Conservation (phyloP, 306 rosid species). For the Cucurbita pepo region DNA sequence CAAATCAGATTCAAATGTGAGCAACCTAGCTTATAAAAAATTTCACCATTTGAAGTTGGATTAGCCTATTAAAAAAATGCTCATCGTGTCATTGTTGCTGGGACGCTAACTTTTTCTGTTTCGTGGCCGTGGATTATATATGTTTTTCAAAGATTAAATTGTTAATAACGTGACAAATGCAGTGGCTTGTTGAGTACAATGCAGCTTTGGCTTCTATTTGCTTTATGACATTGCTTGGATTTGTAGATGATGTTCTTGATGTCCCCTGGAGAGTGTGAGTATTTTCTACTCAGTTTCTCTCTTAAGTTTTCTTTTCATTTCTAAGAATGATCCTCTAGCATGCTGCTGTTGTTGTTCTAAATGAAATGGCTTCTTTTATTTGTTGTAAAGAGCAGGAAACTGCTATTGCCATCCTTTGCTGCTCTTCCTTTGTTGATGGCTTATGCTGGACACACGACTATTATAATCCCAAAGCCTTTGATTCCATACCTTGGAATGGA, state of each 20-base stretch:
- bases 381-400: slow-evolving; percentile 59
- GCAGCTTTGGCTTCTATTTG: slow-evolving; percentile 84
- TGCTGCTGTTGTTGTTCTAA: not conserved
- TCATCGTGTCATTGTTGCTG: not conserved
- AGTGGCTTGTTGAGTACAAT: slow-evolving; percentile 99
- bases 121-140: not conserved
- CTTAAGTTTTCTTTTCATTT: not conserved
- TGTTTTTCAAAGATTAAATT: slow-evolving; percentile 1
- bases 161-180: slow-evolving; percentile 22
- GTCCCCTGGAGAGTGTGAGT: slow-evolving; percentile 99
- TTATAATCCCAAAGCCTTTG: slow-evolving; percentile 86
- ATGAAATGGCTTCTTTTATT: slow-evolving; percentile 11
- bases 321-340: not conserved
- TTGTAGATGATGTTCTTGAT: slow-evolving; percentile 95
- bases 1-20: slow-evolving; percentile 78
- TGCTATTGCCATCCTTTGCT: slow-evolving; percentile 78
- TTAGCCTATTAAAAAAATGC: not conserved
- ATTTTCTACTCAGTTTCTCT: not conserved
- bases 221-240: slow-evolving; percentile 93
- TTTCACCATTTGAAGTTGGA: not conserved
- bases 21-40: not conserved
- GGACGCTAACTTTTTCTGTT: not conserved
- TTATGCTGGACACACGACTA: slow-evolving; percentile 97
- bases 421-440: slow-evolving; percentile 97
- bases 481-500: slow-evolving; percentile 54